Evolutionary conservation across 257 asterid species (phyloP).

Genomic region (Parsonsia alboflavescens): DNA sequence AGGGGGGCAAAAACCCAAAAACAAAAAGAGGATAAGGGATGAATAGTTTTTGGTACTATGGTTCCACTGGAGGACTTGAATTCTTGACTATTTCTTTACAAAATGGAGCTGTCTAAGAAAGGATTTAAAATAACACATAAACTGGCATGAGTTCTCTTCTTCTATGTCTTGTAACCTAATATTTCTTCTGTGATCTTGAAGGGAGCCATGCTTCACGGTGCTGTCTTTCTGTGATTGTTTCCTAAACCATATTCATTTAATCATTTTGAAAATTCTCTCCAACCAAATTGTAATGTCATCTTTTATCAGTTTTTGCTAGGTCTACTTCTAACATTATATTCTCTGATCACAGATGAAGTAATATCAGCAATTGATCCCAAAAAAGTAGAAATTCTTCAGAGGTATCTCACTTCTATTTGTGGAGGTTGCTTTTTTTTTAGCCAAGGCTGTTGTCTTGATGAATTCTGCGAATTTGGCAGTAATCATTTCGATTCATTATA

Average conservation of each 20-base stretch:
- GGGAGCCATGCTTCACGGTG: background rate
- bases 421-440: slow-evolving; percentile 4
- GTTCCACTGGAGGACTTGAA: background rate
- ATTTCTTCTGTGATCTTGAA: background rate
- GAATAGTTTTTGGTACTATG: background rate
- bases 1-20: no score
- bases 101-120: background rate
- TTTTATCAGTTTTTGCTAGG: slow-evolving; percentile 7
- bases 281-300: no score
- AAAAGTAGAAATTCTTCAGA: slow-evolving; percentile 83
- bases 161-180: background rate
- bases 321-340: slow-evolving; percentile 20
- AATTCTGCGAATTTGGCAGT: background rate
- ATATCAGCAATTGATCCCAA: slow-evolving; percentile 87
- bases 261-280: background rate
- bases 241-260: background rate
- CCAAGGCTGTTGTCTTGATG: background rate
- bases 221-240: background rate
- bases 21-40: background rate
- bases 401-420: slow-evolving; percentile 39
- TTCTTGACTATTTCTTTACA: background rate
- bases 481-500: background rate
- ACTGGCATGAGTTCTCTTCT: background rate
- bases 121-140: background rate
- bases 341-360: slow-evolving; percentile 58